A percentile compares a stretch with the other conserved stretches of the same genome.
phyloP scores from a whole-genome alignment of 2,329 filamentous ascomycete genomes.

The Trichoderma simmonsii region DNA sequence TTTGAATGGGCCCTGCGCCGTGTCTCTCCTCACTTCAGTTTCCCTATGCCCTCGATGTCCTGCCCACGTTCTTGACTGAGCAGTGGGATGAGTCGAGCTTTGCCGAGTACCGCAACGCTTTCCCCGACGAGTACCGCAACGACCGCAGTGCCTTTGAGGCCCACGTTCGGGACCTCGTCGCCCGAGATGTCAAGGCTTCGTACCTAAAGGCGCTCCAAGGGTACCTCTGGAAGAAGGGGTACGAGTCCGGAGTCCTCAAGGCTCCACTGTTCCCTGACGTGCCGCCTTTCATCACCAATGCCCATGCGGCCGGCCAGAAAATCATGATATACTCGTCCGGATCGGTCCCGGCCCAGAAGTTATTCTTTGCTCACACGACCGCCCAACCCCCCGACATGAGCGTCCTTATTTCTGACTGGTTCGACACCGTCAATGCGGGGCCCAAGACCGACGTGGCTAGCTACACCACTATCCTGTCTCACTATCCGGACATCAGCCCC shows the following conservation, averaged over 20 bases:
- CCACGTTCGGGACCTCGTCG: slow-evolving; percentile 69
- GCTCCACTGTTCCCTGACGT: slow-evolving; percentile 76
- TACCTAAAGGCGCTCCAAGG: slow-evolving; percentile 80
- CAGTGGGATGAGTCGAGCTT: slow-evolving; percentile 67
- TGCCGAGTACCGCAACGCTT: slow-evolving; percentile 65
- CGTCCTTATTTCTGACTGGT: slow-evolving; percentile 61
- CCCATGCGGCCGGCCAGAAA: slow-evolving; percentile 53
- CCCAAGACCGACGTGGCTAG: slow-evolving; percentile 65
- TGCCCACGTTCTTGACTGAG: slow-evolving; percentile 60
- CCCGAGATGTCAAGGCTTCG: slow-evolving; percentile 68
- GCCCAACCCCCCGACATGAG: slow-evolving; percentile 58
- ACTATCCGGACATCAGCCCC: slow-evolving; percentile 41
- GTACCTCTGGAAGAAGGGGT: slow-evolving; percentile 73
- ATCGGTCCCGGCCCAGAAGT: slow-evolving; percentile 75
- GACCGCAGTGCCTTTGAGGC: slow-evolving; percentile 58
- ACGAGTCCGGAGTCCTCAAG: slow-evolving; percentile 64
- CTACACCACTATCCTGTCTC: slow-evolving; percentile 61
- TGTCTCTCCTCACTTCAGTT: slow-evolving; percentile 50
- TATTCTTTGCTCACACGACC: slow-evolving; percentile 69
- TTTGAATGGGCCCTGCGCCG: not conserved
- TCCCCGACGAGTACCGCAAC: slow-evolving; percentile 61
- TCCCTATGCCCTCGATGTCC: slow-evolving; percentile 68
- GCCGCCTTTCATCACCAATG: slow-evolving; percentile 57
- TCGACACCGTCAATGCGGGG: slow-evolving; percentile 79
- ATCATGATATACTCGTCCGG: slow-evolving; percentile 81